These are phyloP conservation scores for Mycotypha africana DNA, from an alignment of 371 early-diverging fungal genomes.

Conservation along the genomic window DNA sequence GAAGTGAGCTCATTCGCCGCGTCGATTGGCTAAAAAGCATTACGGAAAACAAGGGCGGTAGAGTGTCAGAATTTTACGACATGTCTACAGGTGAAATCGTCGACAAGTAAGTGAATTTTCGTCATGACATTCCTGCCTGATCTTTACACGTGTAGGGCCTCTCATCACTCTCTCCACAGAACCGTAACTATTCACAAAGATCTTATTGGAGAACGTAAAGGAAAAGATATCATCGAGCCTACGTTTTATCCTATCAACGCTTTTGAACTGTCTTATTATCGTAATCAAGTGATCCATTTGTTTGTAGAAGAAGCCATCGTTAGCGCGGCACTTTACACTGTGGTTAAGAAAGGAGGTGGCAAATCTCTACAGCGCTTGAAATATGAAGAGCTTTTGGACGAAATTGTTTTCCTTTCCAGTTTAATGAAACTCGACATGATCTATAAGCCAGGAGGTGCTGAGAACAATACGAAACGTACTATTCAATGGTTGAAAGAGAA, in stretches of 20 bases:
- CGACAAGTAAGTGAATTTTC: conserved; percentile 41
- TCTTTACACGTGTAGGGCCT: too few species aligned
- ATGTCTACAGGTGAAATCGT: conserved; percentile 63
- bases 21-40: conserved; percentile 74
- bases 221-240: conserved; percentile 74
- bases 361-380: conserved; percentile 54
- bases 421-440: conserved; percentile 83
- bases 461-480: conserved; percentile 65
- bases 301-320: conserved; percentile 82
- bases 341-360: conserved; percentile 71
- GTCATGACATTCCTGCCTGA: neutral
- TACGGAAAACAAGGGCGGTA: conserved; percentile 70
- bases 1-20: conserved; percentile 75
- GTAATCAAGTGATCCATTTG: conserved; percentile 84
- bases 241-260: conserved; percentile 83
- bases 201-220: conserved; percentile 64
- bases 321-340: conserved; percentile 74
- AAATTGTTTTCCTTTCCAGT: conserved; percentile 73
- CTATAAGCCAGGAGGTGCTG: conserved; percentile 73
- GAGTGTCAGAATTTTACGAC: conserved; percentile 79
- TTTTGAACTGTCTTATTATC: conserved; percentile 83
- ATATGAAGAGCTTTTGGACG: conserved; percentile 51
- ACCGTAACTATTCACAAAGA: conserved; percentile 66
- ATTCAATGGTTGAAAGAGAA: conserved; percentile 57
- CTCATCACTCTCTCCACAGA: neutral